Evolutionary conservation across 345 rosid genomes (phyloP), one percentile per base, ranked within the genome.

Genomic region (Eucalyptus dawsonii): DNA sequence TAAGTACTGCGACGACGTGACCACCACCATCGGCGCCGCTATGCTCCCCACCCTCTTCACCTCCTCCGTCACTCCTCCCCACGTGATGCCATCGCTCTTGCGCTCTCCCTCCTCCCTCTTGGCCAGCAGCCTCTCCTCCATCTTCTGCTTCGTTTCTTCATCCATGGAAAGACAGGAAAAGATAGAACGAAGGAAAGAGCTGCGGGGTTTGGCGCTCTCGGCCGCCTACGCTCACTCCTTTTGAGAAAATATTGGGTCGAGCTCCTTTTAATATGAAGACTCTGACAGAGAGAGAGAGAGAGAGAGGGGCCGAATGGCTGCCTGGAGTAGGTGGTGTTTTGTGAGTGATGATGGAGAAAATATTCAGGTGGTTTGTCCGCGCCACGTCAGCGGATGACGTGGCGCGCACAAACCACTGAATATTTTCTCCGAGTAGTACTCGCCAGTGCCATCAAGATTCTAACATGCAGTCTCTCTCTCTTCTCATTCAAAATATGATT

Each of bases 1-100:
- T 34, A 92, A 88, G 89, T 93, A 94, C 91, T 89, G 95, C 1
- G 97, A 96, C 4, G 93, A 89, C 69, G 88, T 91, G 22, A 96
- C 96, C 4, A 95, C 96, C 80, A 97, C 92, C 98, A 97, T 95
- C 0, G 98, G 98, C 5, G 89, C 95, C 4, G 98, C 97, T 87
- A 96, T 89, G 89, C 58, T 90, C 14, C 94, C 92, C 34, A 95
- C 89, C 88, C 90, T 92, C 89, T 92, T 93, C 90, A 92, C 91
- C 91, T 96, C 99, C 89, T 89, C 37, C 44, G 31, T 62, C n/a
- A 89, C 47, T 19, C 17, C 45, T 42, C 44, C 56, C 89, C 86
- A 65, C 50, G n/a, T 40, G 58, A 29, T 45, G 88, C 88, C 13
- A 9, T 47, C 47, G 11, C 50, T 50, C 80, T 69, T 88, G 31